Conservation (phyloP, 805 yeast species). For the Yamadazyma philogaea region DNA sequence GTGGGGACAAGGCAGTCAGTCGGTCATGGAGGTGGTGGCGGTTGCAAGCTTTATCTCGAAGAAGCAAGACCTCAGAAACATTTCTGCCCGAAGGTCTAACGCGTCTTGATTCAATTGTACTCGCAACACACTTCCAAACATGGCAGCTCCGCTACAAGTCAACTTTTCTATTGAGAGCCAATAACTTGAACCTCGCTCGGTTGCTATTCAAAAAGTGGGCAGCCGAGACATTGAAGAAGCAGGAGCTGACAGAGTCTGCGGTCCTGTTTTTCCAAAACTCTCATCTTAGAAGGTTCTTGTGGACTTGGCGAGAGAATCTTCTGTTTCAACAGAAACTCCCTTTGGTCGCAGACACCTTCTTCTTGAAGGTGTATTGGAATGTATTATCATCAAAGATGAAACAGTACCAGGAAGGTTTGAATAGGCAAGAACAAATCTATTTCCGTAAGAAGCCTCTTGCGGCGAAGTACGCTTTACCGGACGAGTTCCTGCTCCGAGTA, state of each 20-base stretch:
- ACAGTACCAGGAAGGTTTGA: neutral
- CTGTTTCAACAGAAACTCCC: constrained; percentile 10
- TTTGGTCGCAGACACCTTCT: constrained; percentile 12
- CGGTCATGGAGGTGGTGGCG: constrained; percentile 8
- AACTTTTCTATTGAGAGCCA: neutral
- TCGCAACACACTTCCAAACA: constrained; percentile 5
- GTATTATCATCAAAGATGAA: constrained; percentile 1
- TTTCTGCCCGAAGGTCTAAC: neutral
- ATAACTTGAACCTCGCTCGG: neutral
- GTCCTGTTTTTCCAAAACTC: neutral
- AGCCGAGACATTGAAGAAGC: neutral
- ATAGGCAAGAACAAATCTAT: neutral
- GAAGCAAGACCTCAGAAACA: neutral
- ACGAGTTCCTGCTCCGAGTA: constrained; percentile 5
- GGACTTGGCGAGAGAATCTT: constrained; percentile 2
- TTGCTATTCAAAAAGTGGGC: neutral
- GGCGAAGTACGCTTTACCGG: constrained; percentile 3
- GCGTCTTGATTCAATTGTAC: neutral
- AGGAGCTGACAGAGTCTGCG: neutral
- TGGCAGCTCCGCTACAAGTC: constrained; percentile 6
- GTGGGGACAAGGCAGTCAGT: neutral
- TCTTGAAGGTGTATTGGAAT: constrained; percentile 5
- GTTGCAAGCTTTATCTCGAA: neutral
- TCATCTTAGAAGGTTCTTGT: neutral
- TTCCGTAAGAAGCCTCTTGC: neutral